Evolutionary conservation across 2,329 filamentous ascomycete genomes (phyloP).

Genomic region (Fusarium newnesense): DNA sequence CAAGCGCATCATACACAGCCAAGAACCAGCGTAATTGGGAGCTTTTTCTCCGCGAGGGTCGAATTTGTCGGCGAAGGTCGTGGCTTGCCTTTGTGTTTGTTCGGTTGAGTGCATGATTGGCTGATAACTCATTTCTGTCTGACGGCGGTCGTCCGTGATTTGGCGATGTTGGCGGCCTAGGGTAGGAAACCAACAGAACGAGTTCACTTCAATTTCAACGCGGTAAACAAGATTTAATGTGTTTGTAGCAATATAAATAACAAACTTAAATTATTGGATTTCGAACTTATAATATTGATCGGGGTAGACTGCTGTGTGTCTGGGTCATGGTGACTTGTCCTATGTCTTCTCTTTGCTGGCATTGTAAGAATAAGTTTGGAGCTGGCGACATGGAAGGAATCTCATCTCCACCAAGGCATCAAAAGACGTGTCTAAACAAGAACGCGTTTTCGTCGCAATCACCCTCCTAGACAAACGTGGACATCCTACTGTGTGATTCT

Average conservation of each 20-base stretch:
- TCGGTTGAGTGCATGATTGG: neutral
- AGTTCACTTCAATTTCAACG: fast-evolving
- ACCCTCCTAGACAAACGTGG: fast-evolving
- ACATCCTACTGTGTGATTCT: fast-evolving
- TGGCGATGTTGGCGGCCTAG: neutral
- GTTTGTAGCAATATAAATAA: neutral
- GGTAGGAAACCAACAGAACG: neutral
- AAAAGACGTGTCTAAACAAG: too few relatives aligned
- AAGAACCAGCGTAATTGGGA: neutral
- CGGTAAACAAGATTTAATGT: neutral
- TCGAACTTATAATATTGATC: fast-evolving
- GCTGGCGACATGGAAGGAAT: too few relatives aligned
- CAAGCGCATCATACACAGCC: fast-evolving
- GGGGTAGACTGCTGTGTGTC: neutral
- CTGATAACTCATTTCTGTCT: neutral
- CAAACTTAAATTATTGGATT: fast-evolving
- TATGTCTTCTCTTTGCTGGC: neutral
- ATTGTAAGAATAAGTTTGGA: too few relatives aligned
- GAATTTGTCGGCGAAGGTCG: fast-evolving
- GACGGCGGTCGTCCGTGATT: too few relatives aligned
- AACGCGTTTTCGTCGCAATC: too few relatives aligned
- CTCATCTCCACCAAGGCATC: fast-evolving
- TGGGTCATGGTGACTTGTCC: neutral
- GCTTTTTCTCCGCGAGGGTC: neutral
- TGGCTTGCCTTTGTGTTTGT: neutral